Base-by-base conservation (phyloP, 1,139 yeast genomes). In the Debaryomyces udenii region DNA sequence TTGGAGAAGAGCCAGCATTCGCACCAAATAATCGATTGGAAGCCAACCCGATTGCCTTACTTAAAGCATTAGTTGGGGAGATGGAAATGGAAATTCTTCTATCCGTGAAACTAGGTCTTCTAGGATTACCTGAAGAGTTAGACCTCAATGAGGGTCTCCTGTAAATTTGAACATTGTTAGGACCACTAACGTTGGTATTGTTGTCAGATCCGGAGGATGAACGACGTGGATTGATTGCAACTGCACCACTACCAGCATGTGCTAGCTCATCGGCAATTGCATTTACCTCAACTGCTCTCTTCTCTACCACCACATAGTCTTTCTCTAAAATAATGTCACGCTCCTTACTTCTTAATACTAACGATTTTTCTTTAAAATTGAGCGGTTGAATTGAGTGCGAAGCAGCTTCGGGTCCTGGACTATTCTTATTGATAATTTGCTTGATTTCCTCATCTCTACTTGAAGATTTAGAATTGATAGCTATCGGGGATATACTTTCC, bases 221-320 rank as follows among this genome's bases (percentile, higher is more conserved):
- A 11, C 37, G 40, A 6, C 39, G 40, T 10, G 45, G 43, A 35
- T 57, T 56, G 39, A 76, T 72, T 0, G 81, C 83, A 17, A 68
- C 72, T 3, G 75, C 79, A 1, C 82, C 81, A 40, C 78, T 67
- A 1, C 87, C 86, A 2, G 85, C 83, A 48, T 76, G 76, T 2
- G 87, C 93, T 41, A 91, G 69, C 58, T 90, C 96, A 62, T 93
- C 98, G 7, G 98, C 98, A 42, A 93, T 71, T 1, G 96, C 94
- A 65, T 93, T 93, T 9, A 93, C 96, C 61, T 93, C 98, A 3
- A 93, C 97, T 0, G 94, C 89, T 40, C 95, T 77, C 61, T 90
- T 91, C 60, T 93, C 98, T 18, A 93, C 93, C 29, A 93, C 96
- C 34, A 93, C 98, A 54, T 93, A 93, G 55, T 90, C 97, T 49